Percentiles rank a stretch among this genome's conserved stretches.
Conservation (phyloP, 306 rosid genomes). For the Calophaca sinica region DNA sequence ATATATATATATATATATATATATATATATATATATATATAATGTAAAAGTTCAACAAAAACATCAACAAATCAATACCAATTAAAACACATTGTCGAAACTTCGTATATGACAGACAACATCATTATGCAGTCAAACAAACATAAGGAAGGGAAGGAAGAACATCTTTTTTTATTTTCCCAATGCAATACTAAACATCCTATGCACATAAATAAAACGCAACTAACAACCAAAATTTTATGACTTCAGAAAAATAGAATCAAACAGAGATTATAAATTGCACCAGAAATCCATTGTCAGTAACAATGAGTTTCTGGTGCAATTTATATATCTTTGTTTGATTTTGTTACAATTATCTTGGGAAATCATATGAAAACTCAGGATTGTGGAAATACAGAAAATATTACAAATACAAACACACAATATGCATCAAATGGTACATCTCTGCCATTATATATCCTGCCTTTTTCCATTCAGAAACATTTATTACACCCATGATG, state of each 20-base stretch:
- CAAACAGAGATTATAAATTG: conserved; percentile 3
- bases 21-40: no score
- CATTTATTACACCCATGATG: conserved; percentile 9
- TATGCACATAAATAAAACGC: conserved; percentile 11
- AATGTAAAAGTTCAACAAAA: conserved; percentile 14
- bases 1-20: neutral
- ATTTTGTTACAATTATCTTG: neutral
- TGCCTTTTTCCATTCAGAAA: conserved; percentile 29
- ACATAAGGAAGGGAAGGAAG: conserved; percentile 29
- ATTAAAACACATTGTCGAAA: neutral
- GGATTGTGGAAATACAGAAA: conserved; percentile 12
- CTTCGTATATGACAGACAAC: neutral
- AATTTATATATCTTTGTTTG: no score
- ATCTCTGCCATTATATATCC: conserved; percentile 25
- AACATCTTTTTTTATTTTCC: neutral
- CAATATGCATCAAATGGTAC: conserved; percentile 27
- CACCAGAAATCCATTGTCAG: conserved; percentile 28
- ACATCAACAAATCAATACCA: conserved; percentile 13
- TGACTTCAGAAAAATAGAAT: neutral
- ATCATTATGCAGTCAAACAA: conserved; percentile 18
- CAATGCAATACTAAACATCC: neutral
- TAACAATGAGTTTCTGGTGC: no score
- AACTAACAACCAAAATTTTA: conserved; percentile 11
- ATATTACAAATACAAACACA: conserved; percentile 22
- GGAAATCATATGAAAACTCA: conserved; percentile 9